phyloP scores from a whole-genome alignment of 2,329 filamentous ascomycete genomes.

The Geoglossum cookeanum region DNA sequence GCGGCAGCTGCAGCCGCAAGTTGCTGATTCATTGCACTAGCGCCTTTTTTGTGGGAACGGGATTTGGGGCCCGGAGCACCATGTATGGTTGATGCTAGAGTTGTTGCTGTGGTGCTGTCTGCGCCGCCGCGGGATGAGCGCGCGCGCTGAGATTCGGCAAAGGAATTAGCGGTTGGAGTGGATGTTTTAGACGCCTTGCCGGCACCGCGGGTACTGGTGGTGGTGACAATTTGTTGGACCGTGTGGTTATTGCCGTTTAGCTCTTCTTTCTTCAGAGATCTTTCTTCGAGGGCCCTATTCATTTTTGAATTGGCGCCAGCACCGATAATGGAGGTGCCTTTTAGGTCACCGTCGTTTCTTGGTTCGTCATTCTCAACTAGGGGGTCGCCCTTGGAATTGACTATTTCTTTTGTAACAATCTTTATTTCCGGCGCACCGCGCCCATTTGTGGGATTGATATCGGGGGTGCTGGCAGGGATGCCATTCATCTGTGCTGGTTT shows the following conservation, averaged over 20 bases:
- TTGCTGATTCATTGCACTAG: slow-evolving; percentile 13
- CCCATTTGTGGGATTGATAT: slow-evolving; percentile 16
- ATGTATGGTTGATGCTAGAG: slow-evolving; percentile 1
- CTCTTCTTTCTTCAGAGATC: slow-evolving; percentile 19
- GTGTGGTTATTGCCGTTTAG: slow-evolving; percentile 6
- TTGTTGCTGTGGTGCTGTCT: slow-evolving; percentile 13
- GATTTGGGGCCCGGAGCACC: slow-evolving; percentile 5
- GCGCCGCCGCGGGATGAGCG: slow-evolving; percentile 13
- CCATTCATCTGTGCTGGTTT: slow-evolving; percentile 33
- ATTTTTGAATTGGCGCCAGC: slow-evolving; percentile 8
- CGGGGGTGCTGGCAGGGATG: slow-evolving; percentile 17
- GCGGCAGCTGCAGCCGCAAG: not conserved
- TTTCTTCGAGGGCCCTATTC: slow-evolving; percentile 7
- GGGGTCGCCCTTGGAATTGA: slow-evolving; percentile 2
- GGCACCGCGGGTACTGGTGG: slow-evolving; percentile 17
- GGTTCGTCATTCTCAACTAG: slow-evolving; percentile 3
- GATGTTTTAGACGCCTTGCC: slow-evolving; percentile 27
- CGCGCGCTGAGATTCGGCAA: slow-evolving; percentile 21
- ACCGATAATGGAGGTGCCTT: slow-evolving; percentile 7
- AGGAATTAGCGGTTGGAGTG: slow-evolving; percentile 26
- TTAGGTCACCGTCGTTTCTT: slow-evolving; percentile 1
- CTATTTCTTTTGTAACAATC: slow-evolving; percentile 13
- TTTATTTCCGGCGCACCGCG: slow-evolving; percentile 29
- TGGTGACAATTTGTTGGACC: not conserved
- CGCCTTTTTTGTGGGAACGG: slow-evolving; percentile 9